Evolutionary conservation across 768 basidiomycete species (phyloP).

Genomic region (Paxillus ammoniavirescens): DNA sequence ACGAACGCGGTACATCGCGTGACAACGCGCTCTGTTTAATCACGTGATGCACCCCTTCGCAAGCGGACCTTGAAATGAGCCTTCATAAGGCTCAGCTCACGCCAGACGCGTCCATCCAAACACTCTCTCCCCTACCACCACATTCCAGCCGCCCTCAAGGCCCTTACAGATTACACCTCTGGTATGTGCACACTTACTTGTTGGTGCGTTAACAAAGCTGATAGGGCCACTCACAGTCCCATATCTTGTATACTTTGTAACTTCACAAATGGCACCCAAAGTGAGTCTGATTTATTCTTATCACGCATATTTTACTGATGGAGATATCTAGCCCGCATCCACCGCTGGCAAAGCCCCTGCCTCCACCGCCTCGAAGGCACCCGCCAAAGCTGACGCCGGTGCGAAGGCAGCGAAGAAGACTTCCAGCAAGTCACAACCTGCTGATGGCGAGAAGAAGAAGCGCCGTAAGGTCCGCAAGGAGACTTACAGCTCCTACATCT

Average conservation of each 20-base stretch:
- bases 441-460: conserved; percentile 75
- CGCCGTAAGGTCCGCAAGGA: conserved; percentile 78
- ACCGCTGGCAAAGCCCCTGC: conserved; percentile 41
- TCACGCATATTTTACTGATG: conserved; percentile 12
- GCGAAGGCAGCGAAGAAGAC: conserved; percentile 61
- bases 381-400: conserved; percentile 42
- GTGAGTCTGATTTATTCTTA: conserved; percentile 17
- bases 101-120: conserved; percentile 23
- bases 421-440: conserved; percentile 53
- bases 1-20: conserved; percentile 24
- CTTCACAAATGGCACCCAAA: conserved; percentile 37
- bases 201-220: conserved; percentile 10
- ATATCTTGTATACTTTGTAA: conserved; percentile 34
- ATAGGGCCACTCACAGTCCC: conserved; percentile 15
- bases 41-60: conserved; percentile 26
- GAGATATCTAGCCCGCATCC: conserved; percentile 37
- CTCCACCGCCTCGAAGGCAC: conserved; percentile 60
- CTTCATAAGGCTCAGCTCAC: conserved; percentile 34
- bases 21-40: conserved; percentile 37
- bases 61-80: conserved; percentile 35
- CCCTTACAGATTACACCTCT: conserved; percentile 18
- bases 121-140: conserved; percentile 32
- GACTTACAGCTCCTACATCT: conserved; percentile 84
- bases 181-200: conserved; percentile 16
- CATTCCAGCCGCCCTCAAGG: conserved; percentile 18